phyloP scores from a whole-genome alignment of 495 filamentous ascomycete species.

The Lophiostoma macrostomum region DNA sequence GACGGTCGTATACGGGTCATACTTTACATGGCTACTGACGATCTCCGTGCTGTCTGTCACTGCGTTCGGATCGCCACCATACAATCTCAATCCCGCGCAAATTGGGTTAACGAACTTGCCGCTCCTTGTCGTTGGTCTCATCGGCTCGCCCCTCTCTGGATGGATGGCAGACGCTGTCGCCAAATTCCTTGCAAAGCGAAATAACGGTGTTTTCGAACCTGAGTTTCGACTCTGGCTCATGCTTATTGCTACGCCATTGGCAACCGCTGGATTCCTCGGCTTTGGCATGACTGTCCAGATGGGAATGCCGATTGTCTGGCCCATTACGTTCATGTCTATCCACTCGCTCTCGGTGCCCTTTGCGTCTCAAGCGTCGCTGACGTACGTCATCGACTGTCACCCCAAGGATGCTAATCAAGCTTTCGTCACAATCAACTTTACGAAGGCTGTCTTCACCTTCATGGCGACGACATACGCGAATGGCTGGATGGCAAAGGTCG shows the following conservation, averaged over 20 bases:
- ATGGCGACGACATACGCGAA: slow-evolving; percentile 38
- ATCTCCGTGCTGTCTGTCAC: slow-evolving; percentile 80
- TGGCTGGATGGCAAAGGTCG: slow-evolving; percentile 31
- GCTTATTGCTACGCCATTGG: slow-evolving; percentile 75
- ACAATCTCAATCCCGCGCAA: slow-evolving; percentile 75
- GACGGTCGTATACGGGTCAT: slow-evolving; percentile 77
- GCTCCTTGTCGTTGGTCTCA: slow-evolving; percentile 82
- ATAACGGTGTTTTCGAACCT: slow-evolving; percentile 91
- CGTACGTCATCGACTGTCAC: slow-evolving; percentile 91
- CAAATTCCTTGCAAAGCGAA: slow-evolving; percentile 72
- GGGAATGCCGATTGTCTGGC: slow-evolving; percentile 81
- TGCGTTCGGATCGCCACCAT: slow-evolving; percentile 62
- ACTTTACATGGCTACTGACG: slow-evolving; percentile 94
- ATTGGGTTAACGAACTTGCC: slow-evolving; percentile 87
- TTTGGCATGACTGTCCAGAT: slow-evolving; percentile 85
- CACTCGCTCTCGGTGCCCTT: slow-evolving; percentile 91
- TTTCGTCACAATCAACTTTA: slow-evolving; percentile 90
- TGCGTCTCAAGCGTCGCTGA: slow-evolving; percentile 90
- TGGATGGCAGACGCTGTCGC: slow-evolving; percentile 84
- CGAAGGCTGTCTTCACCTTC: slow-evolving; percentile 64
- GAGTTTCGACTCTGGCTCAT: slow-evolving; percentile 89
- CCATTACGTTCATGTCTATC: slow-evolving; percentile 87
- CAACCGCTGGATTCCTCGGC: slow-evolving; percentile 84
- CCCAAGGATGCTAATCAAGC: slow-evolving; percentile 93
- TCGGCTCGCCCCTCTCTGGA: slow-evolving; percentile 88